Evolutionary conservation across 176 grass and related monocot genomes (phyloP).

Genomic region (Ananas comosus): DNA sequence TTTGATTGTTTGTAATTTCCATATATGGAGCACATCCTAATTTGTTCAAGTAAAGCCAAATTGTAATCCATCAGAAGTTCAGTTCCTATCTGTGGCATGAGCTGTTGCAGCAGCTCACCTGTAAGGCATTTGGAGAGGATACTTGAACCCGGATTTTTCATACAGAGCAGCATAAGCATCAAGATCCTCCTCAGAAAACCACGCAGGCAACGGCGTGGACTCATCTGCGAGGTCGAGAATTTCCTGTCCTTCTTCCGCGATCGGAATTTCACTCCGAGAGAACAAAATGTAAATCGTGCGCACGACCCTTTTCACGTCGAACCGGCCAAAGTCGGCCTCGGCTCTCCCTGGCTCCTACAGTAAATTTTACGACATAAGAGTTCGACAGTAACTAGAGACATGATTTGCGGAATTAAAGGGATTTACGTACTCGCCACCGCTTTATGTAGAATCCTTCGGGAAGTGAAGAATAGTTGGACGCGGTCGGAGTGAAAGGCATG

Average conservation of each 20-base stretch:
- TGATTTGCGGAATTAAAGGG: neutral
- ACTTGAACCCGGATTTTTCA: constrained; percentile 52
- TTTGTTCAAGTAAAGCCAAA: neutral
- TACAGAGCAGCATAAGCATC: constrained; percentile 36
- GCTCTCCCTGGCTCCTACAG: constrained; percentile 17
- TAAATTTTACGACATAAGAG: neutral
- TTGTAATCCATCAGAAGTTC: neutral
- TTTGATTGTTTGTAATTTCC: no score
- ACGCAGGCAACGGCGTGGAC: constrained; percentile 29
- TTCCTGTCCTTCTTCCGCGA: constrained; percentile 45
- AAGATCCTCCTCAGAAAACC: constrained; percentile 28
- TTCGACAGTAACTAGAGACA: no score
- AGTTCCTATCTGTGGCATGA: neutral
- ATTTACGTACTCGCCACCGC: constrained; percentile 27
- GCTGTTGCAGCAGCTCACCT: constrained; percentile 22
- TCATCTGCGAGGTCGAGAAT: constrained; percentile 49
- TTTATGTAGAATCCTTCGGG: constrained; percentile 44
- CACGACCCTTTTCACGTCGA: constrained; percentile 37
- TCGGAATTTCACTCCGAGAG: constrained; percentile 51
- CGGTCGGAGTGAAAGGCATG: constrained; percentile 13
- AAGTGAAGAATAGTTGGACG: neutral
- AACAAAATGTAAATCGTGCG: constrained; percentile 67
- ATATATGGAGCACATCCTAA: no score
- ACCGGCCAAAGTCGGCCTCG: constrained; percentile 52
- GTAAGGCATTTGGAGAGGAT: constrained; percentile 64